These are phyloP conservation scores for Komagataella pseudopastoris DNA, from an alignment of 805 yeast species.

Conservation along the genomic window DNA sequence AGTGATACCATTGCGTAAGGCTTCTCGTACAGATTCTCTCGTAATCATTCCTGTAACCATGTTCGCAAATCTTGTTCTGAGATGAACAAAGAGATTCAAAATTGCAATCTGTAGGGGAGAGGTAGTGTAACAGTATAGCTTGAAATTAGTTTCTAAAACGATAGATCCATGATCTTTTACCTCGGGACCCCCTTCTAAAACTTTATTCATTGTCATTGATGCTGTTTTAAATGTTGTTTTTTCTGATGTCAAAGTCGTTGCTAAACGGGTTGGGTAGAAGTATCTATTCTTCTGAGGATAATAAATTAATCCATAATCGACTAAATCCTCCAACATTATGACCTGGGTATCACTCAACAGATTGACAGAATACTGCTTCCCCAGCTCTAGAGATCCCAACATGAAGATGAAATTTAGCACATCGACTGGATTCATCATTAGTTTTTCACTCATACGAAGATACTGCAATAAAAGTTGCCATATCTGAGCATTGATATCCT, in stretches of 20 bases:
- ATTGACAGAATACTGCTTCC: conserved; percentile 66
- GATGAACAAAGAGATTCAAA: conserved; percentile 73
- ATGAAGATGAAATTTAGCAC: conserved; percentile 87
- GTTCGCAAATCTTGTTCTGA: conserved; percentile 75
- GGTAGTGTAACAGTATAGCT: conserved; percentile 83
- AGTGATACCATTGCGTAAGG: conserved; percentile 78
- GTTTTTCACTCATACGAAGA: conserved; percentile 66
- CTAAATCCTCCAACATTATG: conserved; percentile 75
- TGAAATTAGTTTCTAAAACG: conserved; percentile 87
- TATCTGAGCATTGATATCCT: conserved; percentile 85
- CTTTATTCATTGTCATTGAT: conserved; percentile 57
- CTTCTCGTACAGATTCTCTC: conserved; percentile 79
- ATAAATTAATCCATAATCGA: conserved; percentile 86
- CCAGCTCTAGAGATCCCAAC: conserved; percentile 85
- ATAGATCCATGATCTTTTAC: conserved; percentile 44
- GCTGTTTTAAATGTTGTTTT: conserved; percentile 59
- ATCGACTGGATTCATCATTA: conserved; percentile 92
- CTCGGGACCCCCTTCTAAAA: conserved; percentile 11
- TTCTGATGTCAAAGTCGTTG: conserved; percentile 84
- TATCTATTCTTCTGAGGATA: conserved; percentile 21
- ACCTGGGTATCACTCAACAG: conserved; percentile 70
- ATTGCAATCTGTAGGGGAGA: conserved; percentile 94
- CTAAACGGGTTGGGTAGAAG: conserved; percentile 84
- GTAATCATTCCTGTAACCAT: conserved; percentile 91
- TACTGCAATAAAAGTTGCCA: conserved; percentile 89